Evolutionary conservation across 495 filamentous ascomycete species (phyloP).

Genomic region (Aspergillus indologenus): DNA sequence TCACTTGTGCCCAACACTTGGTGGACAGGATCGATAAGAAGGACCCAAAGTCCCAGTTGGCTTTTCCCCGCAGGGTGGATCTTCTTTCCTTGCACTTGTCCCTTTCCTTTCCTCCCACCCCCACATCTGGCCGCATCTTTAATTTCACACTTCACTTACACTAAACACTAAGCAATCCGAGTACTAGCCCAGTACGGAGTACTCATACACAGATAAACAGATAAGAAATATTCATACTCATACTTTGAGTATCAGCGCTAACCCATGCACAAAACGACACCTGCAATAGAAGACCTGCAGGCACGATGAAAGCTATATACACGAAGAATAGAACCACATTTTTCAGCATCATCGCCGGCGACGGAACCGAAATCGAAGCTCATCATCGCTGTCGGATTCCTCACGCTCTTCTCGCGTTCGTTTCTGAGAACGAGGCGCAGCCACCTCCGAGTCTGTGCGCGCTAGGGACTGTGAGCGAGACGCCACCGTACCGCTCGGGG

Average conservation of each 20-base stretch:
- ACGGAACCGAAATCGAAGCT: constrained; percentile 57
- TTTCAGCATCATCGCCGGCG: constrained; percentile 37
- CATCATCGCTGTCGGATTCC: constrained; percentile 50
- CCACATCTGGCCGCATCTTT: not conserved
- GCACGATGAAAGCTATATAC: no score
- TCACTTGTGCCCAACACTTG: not conserved
- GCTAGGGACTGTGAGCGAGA: constrained; percentile 11
- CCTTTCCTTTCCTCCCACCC: not conserved
- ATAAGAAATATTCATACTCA: no score
- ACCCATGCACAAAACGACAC: no score
- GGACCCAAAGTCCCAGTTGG: no score
- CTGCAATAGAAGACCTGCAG: no score
- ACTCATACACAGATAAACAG: not conserved
- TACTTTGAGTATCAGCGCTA: no score
- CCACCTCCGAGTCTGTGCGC: constrained; percentile 14
- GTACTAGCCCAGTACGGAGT: not conserved
- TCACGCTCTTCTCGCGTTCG: constrained; percentile 31
- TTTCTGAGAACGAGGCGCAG: constrained; percentile 37
- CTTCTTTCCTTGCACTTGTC: not conserved
- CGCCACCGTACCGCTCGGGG: constrained; percentile 21
- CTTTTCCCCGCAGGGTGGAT: not conserved
- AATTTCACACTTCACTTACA: not conserved
- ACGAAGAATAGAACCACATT: not conserved
- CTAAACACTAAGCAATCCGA: no score
- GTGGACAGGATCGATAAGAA: not conserved